Evolutionary conservation across 2,329 filamentous ascomycete genomes (phyloP).

Genomic region (Zelopaecilomyces penicillatus): DNA sequence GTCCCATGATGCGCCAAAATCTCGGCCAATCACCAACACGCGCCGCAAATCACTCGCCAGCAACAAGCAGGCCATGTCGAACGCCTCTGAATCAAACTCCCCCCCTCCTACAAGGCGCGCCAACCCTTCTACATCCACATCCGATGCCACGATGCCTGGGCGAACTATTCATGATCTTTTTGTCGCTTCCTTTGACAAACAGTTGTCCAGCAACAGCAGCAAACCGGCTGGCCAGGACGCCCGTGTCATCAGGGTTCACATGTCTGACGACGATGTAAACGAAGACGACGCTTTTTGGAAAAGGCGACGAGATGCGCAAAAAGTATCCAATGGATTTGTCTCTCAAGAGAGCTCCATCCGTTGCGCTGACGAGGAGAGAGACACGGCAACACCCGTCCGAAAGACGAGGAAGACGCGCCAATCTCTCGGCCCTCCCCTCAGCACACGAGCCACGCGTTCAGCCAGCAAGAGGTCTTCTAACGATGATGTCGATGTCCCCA

Average conservation of each 20-base stretch:
- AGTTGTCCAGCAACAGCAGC: conserved; percentile 23
- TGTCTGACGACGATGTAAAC: conserved; percentile 19
- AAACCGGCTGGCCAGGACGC: conserved; percentile 13
- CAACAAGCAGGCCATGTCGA: conserved; percentile 28
- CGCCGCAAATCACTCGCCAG: conserved; percentile 31
- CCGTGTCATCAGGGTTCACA: conserved; percentile 18
- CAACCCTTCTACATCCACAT: conserved; percentile 15
- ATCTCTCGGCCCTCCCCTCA: conserved; percentile 24
- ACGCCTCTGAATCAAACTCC: conserved; percentile 29
- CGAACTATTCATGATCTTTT: conserved; percentile 9
- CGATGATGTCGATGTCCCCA: conserved; percentile 45
- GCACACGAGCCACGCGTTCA: conserved; percentile 38
- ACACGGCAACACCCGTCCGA: conserved; percentile 22
- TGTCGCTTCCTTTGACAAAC: conserved; percentile 21
- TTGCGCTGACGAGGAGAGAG: conserved; percentile 15
- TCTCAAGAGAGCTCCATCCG: conserved; percentile 32
- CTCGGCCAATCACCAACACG: conserved; percentile 30
- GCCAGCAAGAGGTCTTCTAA: conserved; percentile 43
- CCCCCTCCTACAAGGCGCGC: conserved; percentile 18
- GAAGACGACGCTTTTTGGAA: conserved; percentile 25
- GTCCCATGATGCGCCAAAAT: conserved; percentile 29
- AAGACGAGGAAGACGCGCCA: conserved; percentile 28
- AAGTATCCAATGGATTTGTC: conserved; percentile 28
- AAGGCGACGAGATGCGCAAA: conserved; percentile 29
- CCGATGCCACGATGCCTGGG: conserved; percentile 33